Evolutionary conservation across 257 asterid species (phyloP).

Genomic region (Eucommia ulmoides): DNA sequence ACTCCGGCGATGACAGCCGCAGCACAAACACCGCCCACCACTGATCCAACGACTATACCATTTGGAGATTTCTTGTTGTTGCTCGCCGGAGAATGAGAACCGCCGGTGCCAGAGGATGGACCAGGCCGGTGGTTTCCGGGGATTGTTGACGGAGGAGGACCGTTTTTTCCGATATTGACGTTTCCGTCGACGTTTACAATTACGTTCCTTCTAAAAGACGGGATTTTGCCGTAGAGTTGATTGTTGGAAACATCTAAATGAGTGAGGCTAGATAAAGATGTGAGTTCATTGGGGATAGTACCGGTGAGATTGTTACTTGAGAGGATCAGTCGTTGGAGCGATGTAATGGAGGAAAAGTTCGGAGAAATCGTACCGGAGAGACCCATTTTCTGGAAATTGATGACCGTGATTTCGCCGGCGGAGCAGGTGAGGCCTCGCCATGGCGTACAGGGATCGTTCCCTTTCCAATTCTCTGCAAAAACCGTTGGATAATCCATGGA

Average conservation of each 20-base stretch:
- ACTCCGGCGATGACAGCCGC: neutral
- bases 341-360: constrained; percentile 25
- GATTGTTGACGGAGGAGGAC: constrained; percentile 2
- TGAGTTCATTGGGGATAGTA: constrained; percentile 48
- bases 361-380: constrained; percentile 58
- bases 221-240: constrained; percentile 9
- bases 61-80: constrained; percentile 3
- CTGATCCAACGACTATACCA: constrained; percentile 8
- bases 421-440: constrained; percentile 55
- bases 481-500: constrained; percentile 39
- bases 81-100: constrained; percentile 1
- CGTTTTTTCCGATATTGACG: constrained; percentile 11
- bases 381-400: constrained; percentile 43
- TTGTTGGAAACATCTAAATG: constrained; percentile 42
- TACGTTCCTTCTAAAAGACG: constrained; percentile 7
- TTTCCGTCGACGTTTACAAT: constrained; percentile 6
- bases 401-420: constrained; percentile 32
- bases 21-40: constrained; percentile 8
- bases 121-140: neutral
- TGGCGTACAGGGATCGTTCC: constrained; percentile 44
- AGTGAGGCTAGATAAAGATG: constrained; percentile 32
- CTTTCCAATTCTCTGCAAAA: constrained; percentile 52
- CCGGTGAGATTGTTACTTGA: constrained; percentile 46
- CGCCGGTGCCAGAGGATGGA: constrained; percentile 1
- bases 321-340: constrained; percentile 41